Evolutionary conservation across 1,284 basidiomycete species (phyloP), one percentile per base, ranked within the genome.

Genomic region (Cutaneotrichosporon sp.): DNA sequence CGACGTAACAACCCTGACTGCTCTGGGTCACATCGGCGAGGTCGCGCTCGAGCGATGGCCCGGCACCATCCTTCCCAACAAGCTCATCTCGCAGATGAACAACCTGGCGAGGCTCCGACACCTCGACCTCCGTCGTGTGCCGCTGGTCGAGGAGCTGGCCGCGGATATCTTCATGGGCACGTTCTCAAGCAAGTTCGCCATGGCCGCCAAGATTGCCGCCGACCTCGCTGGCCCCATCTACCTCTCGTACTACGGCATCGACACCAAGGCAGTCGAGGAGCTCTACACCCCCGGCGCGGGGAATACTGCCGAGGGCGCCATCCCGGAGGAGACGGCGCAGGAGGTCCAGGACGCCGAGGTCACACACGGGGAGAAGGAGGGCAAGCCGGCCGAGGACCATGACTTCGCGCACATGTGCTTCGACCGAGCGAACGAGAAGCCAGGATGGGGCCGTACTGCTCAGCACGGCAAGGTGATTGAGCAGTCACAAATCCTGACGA

Each of bases 401-500:
- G 29, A 52, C 38, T 31, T 61, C 7, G 50, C 25, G 13, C 13
- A n/a, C 24, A 20, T 61, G 43, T 61, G 60, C 51, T 16, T 3
- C 24, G 16, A 49, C 3, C 47, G 54, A 8, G 38, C 36, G 8
- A 52, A 52, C n/a, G 50, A 52, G 50, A 20, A 36, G 34, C 10
- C 3, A 16, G 46, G 34, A 8, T 18, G 33, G 25, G 46, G 46
- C 8, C n/a, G 20, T 9, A 20, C 54, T 3, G 59, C 55, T 4
- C 6, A 11, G 16, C 43, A 54, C 46, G 60, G 60, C 29, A 43
- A 36, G 31, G 52, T 54, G 14, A 54, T 58, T n/a, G 60, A 62
- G 56, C 60, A 62, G n/a, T 24, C 45, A 11, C 60, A 62, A 38
- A 54, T 62, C 20, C 29, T 62, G 14, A 58, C 60, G 20, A 62